Evolutionary conservation across 495 filamentous ascomycete species (phyloP).

Genomic region (Copromyces sp.): DNA sequence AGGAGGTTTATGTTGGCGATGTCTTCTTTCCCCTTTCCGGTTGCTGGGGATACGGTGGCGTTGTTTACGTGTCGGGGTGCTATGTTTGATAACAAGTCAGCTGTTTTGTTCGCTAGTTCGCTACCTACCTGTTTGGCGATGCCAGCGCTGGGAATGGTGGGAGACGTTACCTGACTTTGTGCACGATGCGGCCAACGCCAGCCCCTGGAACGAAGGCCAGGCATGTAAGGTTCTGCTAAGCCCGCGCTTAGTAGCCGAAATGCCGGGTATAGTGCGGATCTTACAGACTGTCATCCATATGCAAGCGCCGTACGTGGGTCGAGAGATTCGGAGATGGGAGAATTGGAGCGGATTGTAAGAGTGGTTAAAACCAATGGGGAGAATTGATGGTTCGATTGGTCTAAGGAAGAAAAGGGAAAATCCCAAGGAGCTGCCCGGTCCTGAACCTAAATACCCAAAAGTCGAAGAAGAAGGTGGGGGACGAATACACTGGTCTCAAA

Average conservation of each 20-base stretch:
- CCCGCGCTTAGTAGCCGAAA: neutral
- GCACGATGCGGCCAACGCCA: neutral
- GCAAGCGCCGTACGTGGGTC: neutral
- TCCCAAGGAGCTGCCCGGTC: no score
- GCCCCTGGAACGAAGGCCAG: neutral
- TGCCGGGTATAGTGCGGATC: neutral
- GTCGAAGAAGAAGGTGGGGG: no score
- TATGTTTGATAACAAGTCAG: neutral
- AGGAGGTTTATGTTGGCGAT: neutral
- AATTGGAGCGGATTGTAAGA: neutral
- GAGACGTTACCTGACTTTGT: neutral
- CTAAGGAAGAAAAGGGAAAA: no score
- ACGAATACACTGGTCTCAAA: no score
- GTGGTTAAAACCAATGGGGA: no score
- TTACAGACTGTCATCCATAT: neutral
- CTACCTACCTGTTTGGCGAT: neutral
- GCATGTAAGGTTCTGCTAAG: neutral
- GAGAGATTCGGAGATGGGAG: neutral
- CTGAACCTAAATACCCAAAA: no score
- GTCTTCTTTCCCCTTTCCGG: neutral
- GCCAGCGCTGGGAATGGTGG: neutral
- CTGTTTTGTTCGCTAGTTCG: neutral
- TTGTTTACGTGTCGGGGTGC: neutral
- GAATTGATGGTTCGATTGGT: no score
- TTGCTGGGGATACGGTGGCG: neutral